phyloP scores from a whole-genome alignment of 768 basidiomycete species.

The Trametes elegans region DNA sequence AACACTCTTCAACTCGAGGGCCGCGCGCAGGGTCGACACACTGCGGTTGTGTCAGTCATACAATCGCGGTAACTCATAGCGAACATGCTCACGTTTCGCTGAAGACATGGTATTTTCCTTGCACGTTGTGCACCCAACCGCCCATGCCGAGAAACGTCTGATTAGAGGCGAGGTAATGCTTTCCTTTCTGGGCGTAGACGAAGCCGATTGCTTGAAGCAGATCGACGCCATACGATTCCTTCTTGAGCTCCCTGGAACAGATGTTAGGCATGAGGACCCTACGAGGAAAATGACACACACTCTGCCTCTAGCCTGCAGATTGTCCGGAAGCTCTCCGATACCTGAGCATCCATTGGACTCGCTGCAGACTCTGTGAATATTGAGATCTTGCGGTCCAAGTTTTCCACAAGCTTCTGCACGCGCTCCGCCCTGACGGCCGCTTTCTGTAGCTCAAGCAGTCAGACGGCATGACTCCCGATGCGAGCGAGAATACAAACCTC shows the following conservation, averaged over 20 bases:
- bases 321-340: slow-evolving; percentile 67
- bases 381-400: slow-evolving; percentile 76
- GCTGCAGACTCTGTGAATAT: slow-evolving; percentile 86
- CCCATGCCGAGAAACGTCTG: slow-evolving; percentile 76
- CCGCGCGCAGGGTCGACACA: slow-evolving; percentile 81
- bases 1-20: slow-evolving; percentile 84
- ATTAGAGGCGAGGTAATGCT: slow-evolving; percentile 76
- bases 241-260: slow-evolving; percentile 64
- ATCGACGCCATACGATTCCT: slow-evolving; percentile 86
- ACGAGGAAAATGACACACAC: slow-evolving; percentile 40
- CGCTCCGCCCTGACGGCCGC: slow-evolving; percentile 76
- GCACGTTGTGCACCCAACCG: slow-evolving; percentile 90
- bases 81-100: slow-evolving; percentile 79
- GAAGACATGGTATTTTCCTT: slow-evolving; percentile 90
- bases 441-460: slow-evolving; percentile 48
- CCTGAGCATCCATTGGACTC: slow-evolving; percentile 65
- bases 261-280: background rate
- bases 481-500: slow-evolving; percentile 50
- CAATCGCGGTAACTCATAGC: background rate
- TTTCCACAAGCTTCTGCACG: slow-evolving; percentile 72
- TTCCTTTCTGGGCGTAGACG: slow-evolving; percentile 79
- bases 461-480: background rate
- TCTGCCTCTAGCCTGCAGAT: slow-evolving; percentile 83
- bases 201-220: slow-evolving; percentile 85
- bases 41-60: slow-evolving; percentile 34